Evolutionary conservation across 768 basidiomycete genomes (phyloP).

Genomic region (Tricholoma sp.): DNA sequence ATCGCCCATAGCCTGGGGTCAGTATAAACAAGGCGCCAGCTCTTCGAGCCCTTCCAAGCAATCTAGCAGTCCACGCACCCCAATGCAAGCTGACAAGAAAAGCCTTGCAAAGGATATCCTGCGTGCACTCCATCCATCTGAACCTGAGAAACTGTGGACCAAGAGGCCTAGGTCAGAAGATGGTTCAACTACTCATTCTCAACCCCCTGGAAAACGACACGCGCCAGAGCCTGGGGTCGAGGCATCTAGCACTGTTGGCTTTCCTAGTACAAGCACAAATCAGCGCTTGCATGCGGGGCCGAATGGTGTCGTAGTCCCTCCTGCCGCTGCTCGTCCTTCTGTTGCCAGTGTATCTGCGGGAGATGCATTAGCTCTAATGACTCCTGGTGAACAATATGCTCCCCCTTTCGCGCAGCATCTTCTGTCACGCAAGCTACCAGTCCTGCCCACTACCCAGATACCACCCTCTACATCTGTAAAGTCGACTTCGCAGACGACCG

Average conservation of each 20-base stretch:
- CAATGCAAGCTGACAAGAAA: conserved; percentile 41
- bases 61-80: conserved; percentile 19
- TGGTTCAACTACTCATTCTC: neutral
- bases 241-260: neutral
- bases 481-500: neutral
- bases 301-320: neutral
- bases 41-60: neutral
- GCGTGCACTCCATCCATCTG: conserved; percentile 37
- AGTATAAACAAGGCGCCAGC: neutral
- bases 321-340: neutral
- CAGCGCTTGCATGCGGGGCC: neutral
- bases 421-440: neutral
- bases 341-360: neutral
- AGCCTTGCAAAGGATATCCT: conserved; percentile 55
- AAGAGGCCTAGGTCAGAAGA: conserved; percentile 20
- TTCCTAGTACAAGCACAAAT: neutral
- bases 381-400: neutral
- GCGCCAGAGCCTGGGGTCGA: neutral
- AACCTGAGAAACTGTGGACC: neutral
- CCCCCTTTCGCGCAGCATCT: neutral
- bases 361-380: neutral
- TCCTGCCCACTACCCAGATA: neutral
- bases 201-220: conserved; percentile 10
- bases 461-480: neutral
- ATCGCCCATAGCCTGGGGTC: neutral